A percentile compares a stretch with the other conserved stretches of the same genome.
phyloP scores from a whole-genome alignment of 73 alveolate genomes.

The Paramecium tetraurelia region DNA sequence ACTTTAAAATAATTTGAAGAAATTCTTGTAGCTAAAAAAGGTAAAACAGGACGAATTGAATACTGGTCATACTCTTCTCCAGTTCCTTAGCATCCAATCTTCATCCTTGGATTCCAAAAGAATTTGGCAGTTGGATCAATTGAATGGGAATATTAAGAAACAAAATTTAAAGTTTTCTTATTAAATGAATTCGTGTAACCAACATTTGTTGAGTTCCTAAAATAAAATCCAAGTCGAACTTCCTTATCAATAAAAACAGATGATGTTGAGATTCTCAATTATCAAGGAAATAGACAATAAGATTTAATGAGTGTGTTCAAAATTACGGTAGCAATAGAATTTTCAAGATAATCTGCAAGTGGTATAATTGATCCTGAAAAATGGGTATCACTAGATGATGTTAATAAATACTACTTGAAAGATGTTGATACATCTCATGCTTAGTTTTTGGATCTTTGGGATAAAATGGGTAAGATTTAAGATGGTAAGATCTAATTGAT shows the following conservation, averaged over 20 bases:
- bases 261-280: background rate
- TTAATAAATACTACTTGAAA: background rate
- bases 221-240: background rate
- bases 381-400: background rate
- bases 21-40: background rate
- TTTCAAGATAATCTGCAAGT: background rate
- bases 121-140: background rate
- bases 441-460: background rate
- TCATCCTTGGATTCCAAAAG: background rate
- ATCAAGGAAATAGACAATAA: background rate
- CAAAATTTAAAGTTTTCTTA: background rate
- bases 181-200: background rate
- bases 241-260: background rate
- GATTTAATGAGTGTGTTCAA: conserved; percentile 1
- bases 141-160: background rate
- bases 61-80: background rate
- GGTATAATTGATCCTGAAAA: background rate
- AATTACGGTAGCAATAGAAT: conserved; percentile 37
- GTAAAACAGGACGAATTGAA: background rate
- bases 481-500: background rate
- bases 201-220: background rate
- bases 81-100: background rate
- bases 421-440: background rate
- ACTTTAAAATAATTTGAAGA: background rate
- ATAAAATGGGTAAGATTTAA: background rate